Base-by-base conservation (phyloP, 129 eudicot species). In the Sambucus nigra region DNA sequence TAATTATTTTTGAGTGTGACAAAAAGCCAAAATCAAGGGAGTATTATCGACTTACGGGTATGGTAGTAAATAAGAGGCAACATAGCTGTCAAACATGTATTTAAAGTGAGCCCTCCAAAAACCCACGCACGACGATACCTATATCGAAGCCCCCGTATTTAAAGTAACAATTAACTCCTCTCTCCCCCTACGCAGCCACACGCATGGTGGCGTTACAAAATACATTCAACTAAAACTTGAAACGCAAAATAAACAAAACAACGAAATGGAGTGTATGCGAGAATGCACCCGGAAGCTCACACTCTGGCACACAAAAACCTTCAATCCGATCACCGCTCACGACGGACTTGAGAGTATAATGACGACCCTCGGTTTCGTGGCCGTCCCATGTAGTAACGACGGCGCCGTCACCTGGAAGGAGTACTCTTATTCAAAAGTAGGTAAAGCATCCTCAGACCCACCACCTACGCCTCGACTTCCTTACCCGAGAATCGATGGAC, bases 381-480 rank as follows among this genome's bases (percentile, higher is more conserved):
- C 74, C 26, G 61, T 18, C 6, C 62, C 72, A 20, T 48, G 55
- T 1, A 7, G 40, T 27, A 18, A 44, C 28, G 26, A 51, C 57
- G 16, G 65, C 29, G 32, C 67, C 49, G 26, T 29, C 28, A 20
- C 21, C 24, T 73, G 80, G 76, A 73, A 55, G 62, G 74, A 78
- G 57, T 78, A 78, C 76, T 22, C 38, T 1, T 65, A 51, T 61
- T 12, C 64, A 3, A 67, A 3, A 2, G 66, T 3, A 15, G 20
- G 13, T 5, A 26, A 7, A n/a, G n/a, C 4, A 25, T 12, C 22
- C 9, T 13, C 6, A 7, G 14, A 26, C 21, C 25, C 80, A 15
- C 55, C 46, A 17, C 79, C 84, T n/a, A 66, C 64, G 35, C 80
- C 74, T 15, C 65, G 80, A 22, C 76, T 78, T 15, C 84, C 84